Conservation (phyloP, 352 stramenopile genomes). For the Phytophthora pini region DNA sequence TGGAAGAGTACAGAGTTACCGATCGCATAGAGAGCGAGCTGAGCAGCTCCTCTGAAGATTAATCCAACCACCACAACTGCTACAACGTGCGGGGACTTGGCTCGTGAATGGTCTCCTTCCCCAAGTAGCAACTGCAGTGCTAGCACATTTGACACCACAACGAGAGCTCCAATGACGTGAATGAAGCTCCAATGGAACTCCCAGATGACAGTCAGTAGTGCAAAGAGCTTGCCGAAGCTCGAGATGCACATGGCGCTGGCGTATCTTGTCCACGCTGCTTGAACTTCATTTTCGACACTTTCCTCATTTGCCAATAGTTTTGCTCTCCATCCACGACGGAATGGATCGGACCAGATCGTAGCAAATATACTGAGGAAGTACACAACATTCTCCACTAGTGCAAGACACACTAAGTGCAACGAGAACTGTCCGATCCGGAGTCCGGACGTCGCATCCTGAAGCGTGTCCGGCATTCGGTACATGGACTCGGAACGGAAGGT, state of each 20-base stretch:
- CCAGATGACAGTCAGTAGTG: slow-evolving; percentile 85
- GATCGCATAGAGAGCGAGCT: slow-evolving; percentile 69
- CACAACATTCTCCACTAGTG: slow-evolving; percentile 74
- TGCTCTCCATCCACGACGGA: slow-evolving; percentile 54
- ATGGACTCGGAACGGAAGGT: slow-evolving; percentile 65
- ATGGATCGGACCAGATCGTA: slow-evolving; percentile 60
- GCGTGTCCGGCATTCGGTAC: slow-evolving; percentile 41
- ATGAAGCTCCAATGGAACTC: slow-evolving; percentile 88
- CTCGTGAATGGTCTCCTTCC: slow-evolving; percentile 46
- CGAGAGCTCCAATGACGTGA: slow-evolving; percentile 79
- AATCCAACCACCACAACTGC: slow-evolving; percentile 51
- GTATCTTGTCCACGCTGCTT: slow-evolving; percentile 44
- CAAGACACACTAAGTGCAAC: slow-evolving; percentile 74
- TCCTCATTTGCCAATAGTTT: slow-evolving; percentile 32
- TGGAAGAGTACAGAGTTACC: slow-evolving; percentile 83
- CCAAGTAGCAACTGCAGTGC: slow-evolving; percentile 72
- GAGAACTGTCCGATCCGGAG: slow-evolving; percentile 78
- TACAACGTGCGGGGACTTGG: slow-evolving; percentile 46
- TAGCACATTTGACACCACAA: slow-evolving; percentile 78
- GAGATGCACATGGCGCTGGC: slow-evolving; percentile 77
- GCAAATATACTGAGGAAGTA: slow-evolving; percentile 62
- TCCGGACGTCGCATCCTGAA: slow-evolving; percentile 50
- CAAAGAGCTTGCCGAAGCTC: slow-evolving; percentile 88
- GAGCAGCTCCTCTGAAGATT: slow-evolving; percentile 43
- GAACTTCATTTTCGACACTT: slow-evolving; percentile 4